Evolutionary conservation across 768 basidiomycete genomes (phyloP), one percentile per base, ranked within the genome.

Genomic region (Mycena leptocephala): DNA sequence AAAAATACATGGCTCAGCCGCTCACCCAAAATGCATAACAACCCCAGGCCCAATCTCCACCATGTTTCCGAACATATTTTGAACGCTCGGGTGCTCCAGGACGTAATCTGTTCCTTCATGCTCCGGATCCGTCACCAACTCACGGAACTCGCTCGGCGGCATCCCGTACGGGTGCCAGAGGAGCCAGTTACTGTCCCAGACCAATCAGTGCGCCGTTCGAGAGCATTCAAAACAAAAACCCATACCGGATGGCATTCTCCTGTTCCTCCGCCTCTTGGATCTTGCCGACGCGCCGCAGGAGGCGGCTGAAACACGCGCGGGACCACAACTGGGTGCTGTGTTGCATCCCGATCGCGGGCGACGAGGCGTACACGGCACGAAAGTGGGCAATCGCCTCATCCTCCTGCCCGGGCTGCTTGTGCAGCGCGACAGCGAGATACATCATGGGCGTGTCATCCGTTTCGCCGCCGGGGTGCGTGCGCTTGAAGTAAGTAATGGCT

Each of bases 281-380:
- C 65, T 46, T 67, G 39, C 65, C 72, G 33, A 68, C 20, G 20
- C 46, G 72, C 32, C 65, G 72, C 33, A 74, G n/a, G 30, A 74
- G 72, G 24, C 72, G 72, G n/a, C 72, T 74, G 37, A 59, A 74
- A 30, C 72, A 74, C 35, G 72, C 72, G 33, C 72, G 65, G 18
- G 72, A 67, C 72, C 72, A 74, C 33, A 74, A 48, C 22, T 69
- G 67, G 1, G 73, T 74, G n/a, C 14, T 26, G 28, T 30, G 35
- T 46, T 74, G 73, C 35, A 68, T 63, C 16, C 43, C 67, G n/a
- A 69, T 63, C 24, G n/a, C 41, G 5, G 72, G 72, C 20, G 72
- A 39, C 16, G 22, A 3, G 30, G 30, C 32, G 65, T 67, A 74
- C 18, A 65, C 72, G 20, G 33, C 24, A 8, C 30, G 63, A 20